A percentile compares a stretch with the other conserved stretches of the same genome.
Evolutionary conservation across 768 basidiomycete genomes (phyloP).

Genomic region (Scleroderma citrinum): DNA sequence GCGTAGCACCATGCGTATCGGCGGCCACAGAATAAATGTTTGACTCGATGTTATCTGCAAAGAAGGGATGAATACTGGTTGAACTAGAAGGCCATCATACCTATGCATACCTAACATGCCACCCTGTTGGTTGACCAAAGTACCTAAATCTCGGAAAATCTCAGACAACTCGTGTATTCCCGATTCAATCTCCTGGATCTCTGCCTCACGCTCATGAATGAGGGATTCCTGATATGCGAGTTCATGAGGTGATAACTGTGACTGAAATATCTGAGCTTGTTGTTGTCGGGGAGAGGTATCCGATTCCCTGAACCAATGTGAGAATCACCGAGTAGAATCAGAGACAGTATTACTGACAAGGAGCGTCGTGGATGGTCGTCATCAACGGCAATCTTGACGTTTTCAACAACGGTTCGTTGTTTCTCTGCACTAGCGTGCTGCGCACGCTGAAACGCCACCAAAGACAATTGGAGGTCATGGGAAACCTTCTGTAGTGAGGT

Average conservation of each 20-base stretch:
- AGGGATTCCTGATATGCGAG: conserved; percentile 94
- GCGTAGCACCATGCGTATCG: conserved; percentile 77
- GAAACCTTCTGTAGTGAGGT: conserved; percentile 87
- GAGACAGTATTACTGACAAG: conserved; percentile 1
- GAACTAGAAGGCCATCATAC: neutral
- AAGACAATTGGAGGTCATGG: conserved; percentile 84
- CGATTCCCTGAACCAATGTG: conserved; percentile 24
- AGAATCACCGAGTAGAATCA: neutral
- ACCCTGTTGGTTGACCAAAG: conserved; percentile 91
- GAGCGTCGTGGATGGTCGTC: conserved; percentile 46
- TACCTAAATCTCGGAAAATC: conserved; percentile 95
- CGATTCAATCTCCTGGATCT: conserved; percentile 94
- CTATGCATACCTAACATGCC: conserved; percentile 76
- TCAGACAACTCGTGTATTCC: conserved; percentile 95
- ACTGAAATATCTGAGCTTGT: conserved; percentile 65
- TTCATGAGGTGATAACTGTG: conserved; percentile 82
- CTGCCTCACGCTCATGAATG: conserved; percentile 73
- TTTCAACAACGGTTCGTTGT: conserved; percentile 85
- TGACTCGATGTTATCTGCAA: conserved; percentile 86
- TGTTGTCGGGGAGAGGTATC: conserved; percentile 50
- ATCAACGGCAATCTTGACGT: conserved; percentile 79
- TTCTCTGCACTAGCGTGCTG: conserved; percentile 87
- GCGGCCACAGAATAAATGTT: conserved; percentile 84
- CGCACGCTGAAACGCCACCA: conserved; percentile 88
- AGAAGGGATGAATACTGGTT: neutral